Conservation (phyloP, 129 eudicot genomes). For the carrot (Daucus carota) region DNA sequence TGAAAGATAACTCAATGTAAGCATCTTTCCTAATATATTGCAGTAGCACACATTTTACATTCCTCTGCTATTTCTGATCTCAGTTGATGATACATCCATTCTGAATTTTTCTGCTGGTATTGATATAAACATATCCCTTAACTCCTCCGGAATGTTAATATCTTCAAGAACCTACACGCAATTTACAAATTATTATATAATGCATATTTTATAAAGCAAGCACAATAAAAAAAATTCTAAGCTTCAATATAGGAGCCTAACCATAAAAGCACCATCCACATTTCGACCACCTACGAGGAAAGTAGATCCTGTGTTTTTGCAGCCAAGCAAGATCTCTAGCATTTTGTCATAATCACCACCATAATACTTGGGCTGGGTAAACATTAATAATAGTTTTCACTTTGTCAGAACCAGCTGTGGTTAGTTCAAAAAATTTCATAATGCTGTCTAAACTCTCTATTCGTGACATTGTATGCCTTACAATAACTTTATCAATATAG, state of each 20-base stretch:
- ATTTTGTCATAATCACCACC: slow-evolving; percentile 59
- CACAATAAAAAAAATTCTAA: neutral
- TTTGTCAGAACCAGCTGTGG: neutral
- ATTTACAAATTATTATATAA: neutral
- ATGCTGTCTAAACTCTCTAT: neutral
- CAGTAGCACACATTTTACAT: slow-evolving; percentile 8
- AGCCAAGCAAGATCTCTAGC: slow-evolving; percentile 58
- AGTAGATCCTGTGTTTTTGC: slow-evolving; percentile 69
- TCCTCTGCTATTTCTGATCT: slow-evolving; percentile 50
- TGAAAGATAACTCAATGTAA: neutral
- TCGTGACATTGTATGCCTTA: neutral
- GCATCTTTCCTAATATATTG: neutral
- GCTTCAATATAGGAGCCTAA: slow-evolving; percentile 13
- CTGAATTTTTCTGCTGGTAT: slow-evolving; percentile 81
- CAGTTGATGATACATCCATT: slow-evolving; percentile 87
- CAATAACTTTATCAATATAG: neutral
- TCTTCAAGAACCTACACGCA: slow-evolving; percentile 76
- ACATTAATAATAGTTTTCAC: neutral
- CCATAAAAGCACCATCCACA: slow-evolving; percentile 82
- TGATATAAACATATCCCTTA: slow-evolving; percentile 75
- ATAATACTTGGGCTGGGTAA: slow-evolving; percentile 74
- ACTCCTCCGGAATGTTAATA: slow-evolving; percentile 60
- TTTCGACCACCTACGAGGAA: slow-evolving; percentile 91
- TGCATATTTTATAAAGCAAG: neutral
- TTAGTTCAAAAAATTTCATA: neutral